Conservation (phyloP, 2,329 filamentous ascomycete species). For the Phialemoniopsis sp. region DNA sequence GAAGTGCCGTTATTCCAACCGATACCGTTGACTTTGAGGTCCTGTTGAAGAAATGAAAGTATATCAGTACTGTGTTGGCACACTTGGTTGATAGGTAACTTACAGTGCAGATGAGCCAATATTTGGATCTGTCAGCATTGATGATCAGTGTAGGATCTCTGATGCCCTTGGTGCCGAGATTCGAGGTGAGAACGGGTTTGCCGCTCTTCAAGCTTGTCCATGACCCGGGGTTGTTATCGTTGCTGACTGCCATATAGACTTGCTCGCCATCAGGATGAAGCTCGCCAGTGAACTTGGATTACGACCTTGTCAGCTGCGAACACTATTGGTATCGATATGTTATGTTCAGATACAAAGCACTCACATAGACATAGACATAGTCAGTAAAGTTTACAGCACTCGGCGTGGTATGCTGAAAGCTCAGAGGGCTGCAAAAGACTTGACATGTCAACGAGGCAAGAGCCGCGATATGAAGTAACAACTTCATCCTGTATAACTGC, state of each 20-base stretch:
- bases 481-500: no score
- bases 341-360: no score
- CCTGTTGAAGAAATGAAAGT: no score
- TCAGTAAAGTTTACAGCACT: no score
- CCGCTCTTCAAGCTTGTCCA: slow-evolving; percentile 45
- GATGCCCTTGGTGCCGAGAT: slow-evolving; percentile 41
- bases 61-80: not conserved
- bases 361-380: no score
- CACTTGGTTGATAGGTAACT: slow-evolving; percentile 37
- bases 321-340: no score
- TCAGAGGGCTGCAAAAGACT: no score
- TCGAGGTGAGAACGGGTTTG: slow-evolving; percentile 39
- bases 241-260: slow-evolving; percentile 46
- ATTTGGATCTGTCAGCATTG: slow-evolving; percentile 43
- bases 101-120: slow-evolving; percentile 48
- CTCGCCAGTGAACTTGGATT: slow-evolving; percentile 8
- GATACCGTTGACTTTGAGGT: slow-evolving; percentile 38
- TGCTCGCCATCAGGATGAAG: slow-evolving; percentile 34
- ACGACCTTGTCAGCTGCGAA: no score
- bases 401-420: no score
- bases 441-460: no score
- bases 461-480: no score
- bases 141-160: slow-evolving; percentile 50
- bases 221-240: slow-evolving; percentile 45
- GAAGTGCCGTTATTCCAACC: slow-evolving; percentile 46